Evolutionary conservation across 2,329 filamentous ascomycete genomes (phyloP).

Genomic region (Chaetomiaceae sp.): DNA sequence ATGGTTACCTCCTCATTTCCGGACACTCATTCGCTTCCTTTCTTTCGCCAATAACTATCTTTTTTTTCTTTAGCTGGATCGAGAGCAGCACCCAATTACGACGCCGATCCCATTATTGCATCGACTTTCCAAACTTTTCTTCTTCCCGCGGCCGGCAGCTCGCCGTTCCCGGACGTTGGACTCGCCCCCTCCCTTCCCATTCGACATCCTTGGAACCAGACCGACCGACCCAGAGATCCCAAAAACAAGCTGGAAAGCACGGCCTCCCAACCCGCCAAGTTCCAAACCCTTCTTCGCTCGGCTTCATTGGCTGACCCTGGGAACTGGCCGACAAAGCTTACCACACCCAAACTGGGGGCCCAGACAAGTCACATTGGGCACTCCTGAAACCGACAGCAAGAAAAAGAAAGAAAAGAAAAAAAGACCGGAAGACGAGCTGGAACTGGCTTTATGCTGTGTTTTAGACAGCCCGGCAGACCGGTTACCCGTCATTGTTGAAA

Average conservation of each 20-base stretch:
- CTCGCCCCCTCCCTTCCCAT: neutral
- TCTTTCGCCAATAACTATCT: neutral
- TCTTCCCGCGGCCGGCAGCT: neutral
- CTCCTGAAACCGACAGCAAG: neutral
- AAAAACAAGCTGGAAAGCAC: too few species aligned
- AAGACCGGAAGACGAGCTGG: neutral
- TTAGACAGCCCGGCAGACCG: neutral
- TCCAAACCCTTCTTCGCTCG: neutral
- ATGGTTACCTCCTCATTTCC: conserved; percentile 17
- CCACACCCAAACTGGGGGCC: neutral
- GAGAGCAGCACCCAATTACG: conserved; percentile 7
- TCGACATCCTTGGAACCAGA: neutral
- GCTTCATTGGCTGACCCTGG: neutral
- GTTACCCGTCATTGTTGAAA: too few species aligned
- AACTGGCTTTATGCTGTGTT: neutral
- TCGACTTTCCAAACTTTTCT: conserved; percentile 1
- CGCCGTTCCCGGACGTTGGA: too few species aligned
- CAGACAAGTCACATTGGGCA: neutral
- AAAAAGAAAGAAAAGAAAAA: too few species aligned
- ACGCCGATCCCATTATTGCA: conserved; percentile 12
- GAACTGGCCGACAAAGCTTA: neutral
- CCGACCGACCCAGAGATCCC: neutral
- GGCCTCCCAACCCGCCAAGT: too few species aligned
- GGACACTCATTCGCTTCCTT: conserved; percentile 1
- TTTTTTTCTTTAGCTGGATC: conserved; percentile 2